Percentiles rank a stretch among this genome's conserved stretches.
These are phyloP conservation scores for Dactylellina leptospora DNA, from an alignment of 2,329 filamentous ascomycete genomes.

Conservation along the genomic window DNA sequence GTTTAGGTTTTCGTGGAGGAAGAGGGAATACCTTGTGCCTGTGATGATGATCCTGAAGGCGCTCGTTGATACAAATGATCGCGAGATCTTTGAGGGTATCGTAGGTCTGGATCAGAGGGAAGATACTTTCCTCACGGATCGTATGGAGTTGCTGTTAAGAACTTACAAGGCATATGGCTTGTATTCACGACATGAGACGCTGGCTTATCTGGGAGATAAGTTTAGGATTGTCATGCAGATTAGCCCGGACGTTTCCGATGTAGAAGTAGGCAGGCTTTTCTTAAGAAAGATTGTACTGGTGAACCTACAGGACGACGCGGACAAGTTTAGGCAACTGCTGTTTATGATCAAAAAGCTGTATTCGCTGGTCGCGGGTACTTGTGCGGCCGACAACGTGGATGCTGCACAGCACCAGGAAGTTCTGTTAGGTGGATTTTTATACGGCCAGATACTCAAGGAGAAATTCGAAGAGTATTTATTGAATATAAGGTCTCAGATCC, in stretches of 20 bases:
- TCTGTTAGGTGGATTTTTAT: constrained; percentile 89
- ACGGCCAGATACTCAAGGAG: constrained; percentile 95
- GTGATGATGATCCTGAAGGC: constrained; percentile 98
- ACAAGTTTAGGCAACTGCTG: constrained; percentile 92
- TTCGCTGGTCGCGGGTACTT: constrained; percentile 88
- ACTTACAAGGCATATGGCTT: constrained; percentile 92
- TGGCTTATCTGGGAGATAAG: constrained; percentile 86
- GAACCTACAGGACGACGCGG: constrained; percentile 83
- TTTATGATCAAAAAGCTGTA: constrained; percentile 98
- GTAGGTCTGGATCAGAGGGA: constrained; percentile 68
- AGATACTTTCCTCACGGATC: constrained; percentile 93
- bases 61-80: constrained; percentile 91
- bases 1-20: constrained; percentile 97
- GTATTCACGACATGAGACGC: constrained; percentile 81
- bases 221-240: constrained; percentile 89
- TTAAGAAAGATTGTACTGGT: constrained; percentile 88
- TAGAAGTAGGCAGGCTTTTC: constrained; percentile 91
- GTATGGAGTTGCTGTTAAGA: constrained; percentile 87
- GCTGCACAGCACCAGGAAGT: constrained; percentile 96
- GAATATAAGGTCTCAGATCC: constrained; percentile 66
- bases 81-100: constrained; percentile 93
- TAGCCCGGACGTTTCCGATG: constrained; percentile 82
- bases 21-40: constrained; percentile 94
- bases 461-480: constrained; percentile 86
- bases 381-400: constrained; percentile 93